A percentile compares a stretch with the other conserved stretches of the same genome.
These are phyloP conservation scores for Diplotaxis tenuifolia DNA, from an alignment of 345 rosid genomes.

Conservation along the genomic window DNA sequence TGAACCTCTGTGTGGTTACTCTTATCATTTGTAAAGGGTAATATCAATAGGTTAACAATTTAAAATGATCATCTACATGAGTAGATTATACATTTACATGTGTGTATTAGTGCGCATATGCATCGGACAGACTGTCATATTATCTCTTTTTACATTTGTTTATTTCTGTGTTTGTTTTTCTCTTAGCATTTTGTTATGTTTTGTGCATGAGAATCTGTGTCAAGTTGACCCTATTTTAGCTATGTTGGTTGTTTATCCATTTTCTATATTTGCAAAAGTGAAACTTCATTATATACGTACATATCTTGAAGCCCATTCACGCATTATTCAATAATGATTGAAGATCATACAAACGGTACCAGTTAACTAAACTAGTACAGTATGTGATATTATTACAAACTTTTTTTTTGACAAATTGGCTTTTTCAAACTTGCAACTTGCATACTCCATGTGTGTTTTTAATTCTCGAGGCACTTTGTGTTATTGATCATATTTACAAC, in stretches of 20 bases:
- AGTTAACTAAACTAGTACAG: not conserved
- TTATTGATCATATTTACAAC: conserved; percentile 32
- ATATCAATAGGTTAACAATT: not conserved
- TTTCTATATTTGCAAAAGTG: conserved; percentile 14
- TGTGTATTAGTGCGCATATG: conserved; percentile 17
- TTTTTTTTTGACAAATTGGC: too few relatives aligned
- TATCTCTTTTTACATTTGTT: conserved; percentile 12
- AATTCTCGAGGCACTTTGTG: conserved; percentile 35
- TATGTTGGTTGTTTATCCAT: conserved; percentile 34
- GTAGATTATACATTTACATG: not conserved
- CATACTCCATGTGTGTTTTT: conserved; percentile 29
- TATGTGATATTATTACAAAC: conserved; percentile 16
- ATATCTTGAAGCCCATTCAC: conserved; percentile 16
- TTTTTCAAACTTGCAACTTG: conserved; percentile 37
- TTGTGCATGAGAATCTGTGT: conserved; percentile 37
- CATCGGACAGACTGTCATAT: conserved; percentile 29
- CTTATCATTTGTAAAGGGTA: not conserved
- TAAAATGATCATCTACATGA: not conserved
- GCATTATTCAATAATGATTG: conserved; percentile 35
- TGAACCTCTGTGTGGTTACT: not conserved
- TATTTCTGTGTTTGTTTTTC: not conserved
- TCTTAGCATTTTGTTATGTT: conserved; percentile 16
- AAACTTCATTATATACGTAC: conserved; percentile 3
- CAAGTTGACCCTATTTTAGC: conserved; percentile 36
- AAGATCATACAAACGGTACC: conserved; percentile 16